Percentiles rank a stretch among this genome's conserved stretches.
Evolutionary conservation across 2,329 filamentous ascomycete genomes (phyloP).

Genomic region (Sclerotiophoma versabilis): DNA sequence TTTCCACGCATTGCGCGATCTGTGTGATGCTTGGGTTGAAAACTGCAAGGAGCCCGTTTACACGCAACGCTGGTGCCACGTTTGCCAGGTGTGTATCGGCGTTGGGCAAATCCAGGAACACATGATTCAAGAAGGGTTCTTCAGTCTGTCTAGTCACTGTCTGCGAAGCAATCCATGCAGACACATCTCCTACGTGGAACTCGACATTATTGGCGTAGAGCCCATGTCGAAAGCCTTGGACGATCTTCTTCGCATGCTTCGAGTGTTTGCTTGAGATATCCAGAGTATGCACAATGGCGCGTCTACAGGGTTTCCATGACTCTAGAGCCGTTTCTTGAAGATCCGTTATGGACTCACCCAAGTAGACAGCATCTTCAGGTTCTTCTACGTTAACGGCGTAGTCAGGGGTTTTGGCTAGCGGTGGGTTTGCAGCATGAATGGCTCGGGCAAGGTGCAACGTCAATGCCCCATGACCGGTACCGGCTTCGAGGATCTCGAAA

Average conservation of each 20-base stretch:
- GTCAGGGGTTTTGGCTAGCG: slow-evolving; percentile 49
- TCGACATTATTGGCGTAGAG: slow-evolving; percentile 75
- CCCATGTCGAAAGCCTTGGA: slow-evolving; percentile 72
- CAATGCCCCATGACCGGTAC: slow-evolving; percentile 82
- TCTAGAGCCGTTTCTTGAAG: slow-evolving; percentile 36
- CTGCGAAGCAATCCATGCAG: slow-evolving; percentile 67
- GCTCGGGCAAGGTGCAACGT: slow-evolving; percentile 78
- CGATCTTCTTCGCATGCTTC: slow-evolving; percentile 67
- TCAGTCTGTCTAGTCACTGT: slow-evolving; percentile 30
- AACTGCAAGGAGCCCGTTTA: slow-evolving; percentile 70
- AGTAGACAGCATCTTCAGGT: slow-evolving; percentile 39
- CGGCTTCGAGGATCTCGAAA: slow-evolving; percentile 81
- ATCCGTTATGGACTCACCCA: slow-evolving; percentile 43
- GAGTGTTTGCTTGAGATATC: slow-evolving; percentile 71
- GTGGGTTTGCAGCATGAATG: slow-evolving; percentile 74
- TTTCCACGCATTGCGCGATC: slow-evolving; percentile 69
- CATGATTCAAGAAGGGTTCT: slow-evolving; percentile 72
- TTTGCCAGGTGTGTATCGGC: slow-evolving; percentile 61
- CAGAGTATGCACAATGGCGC: slow-evolving; percentile 77
- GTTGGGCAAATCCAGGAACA: slow-evolving; percentile 75
- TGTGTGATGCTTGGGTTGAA: slow-evolving; percentile 83
- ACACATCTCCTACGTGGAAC: slow-evolving; percentile 74
- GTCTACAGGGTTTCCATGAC: slow-evolving; percentile 57
- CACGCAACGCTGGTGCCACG: slow-evolving; percentile 65
- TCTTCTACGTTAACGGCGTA: slow-evolving; percentile 29